Base-by-base conservation (phyloP, 2,329 filamentous ascomycete species). In the Pestalotiopsis sp. region DNA sequence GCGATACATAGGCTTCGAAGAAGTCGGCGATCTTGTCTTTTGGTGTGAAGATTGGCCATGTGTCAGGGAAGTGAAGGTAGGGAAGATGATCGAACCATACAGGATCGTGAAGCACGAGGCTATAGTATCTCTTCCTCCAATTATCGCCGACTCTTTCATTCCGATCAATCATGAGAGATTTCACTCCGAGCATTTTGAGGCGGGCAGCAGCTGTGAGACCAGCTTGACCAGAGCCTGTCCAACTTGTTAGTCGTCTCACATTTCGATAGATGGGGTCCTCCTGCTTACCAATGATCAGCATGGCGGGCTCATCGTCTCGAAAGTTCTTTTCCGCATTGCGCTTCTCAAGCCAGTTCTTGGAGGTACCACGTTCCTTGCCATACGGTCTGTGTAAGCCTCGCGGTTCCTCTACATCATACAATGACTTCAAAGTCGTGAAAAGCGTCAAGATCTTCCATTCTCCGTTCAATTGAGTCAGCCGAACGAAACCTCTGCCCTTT, bases 11-110 rank as follows among this genome's bases (percentile, higher is more conserved):
- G 0, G 85, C 81, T 71, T 92, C 90, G 70, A 93, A 89, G 79
- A 88, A 93, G 58, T 92, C 88, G 1, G 84, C 91, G 0, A 92
- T 81, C 74, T 93, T 93, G 77, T 93, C 90, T 75, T 92, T 93
- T 4, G 90, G 90, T 0, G 90, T 92, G 76, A 91, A 93, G 17
- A 91, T 81, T 3, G 91, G 91, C 91, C 91, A 93, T 66, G 85
- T 84, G 0, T 84, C 75, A 0, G 91, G 91, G 75, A 92, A 93
- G 0, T 81, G 80, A 3, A 93, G 72, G 75, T 91, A 93, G 0
- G 91, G 88, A 81, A 92, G 80, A 73, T 89, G 86, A 66, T 87
- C 85, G 68, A 84, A 87, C 82, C 83, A 90, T 2, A 92, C 87
- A 0, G 90, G 89, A 72, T 92, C 91, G 72, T 93, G 91, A 0